These are phyloP conservation scores for Boletus huronensis DNA, from an alignment of 768 basidiomycete species.

Conservation along the genomic window DNA sequence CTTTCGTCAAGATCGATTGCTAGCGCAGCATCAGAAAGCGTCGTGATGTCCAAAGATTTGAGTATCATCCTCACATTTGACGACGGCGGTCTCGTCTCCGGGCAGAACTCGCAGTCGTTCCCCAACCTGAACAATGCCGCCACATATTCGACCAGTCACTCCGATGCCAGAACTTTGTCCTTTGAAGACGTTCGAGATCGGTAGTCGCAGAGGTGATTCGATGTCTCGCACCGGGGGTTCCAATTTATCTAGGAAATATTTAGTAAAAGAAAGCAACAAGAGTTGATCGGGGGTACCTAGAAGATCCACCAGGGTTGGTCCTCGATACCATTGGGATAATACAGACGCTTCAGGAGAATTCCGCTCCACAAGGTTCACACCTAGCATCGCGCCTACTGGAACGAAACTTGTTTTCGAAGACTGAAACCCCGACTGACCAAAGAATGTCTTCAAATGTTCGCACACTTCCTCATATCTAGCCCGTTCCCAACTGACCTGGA, in stretches of 20 bases:
- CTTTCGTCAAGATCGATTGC: constrained; percentile 85
- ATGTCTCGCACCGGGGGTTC: constrained; percentile 82
- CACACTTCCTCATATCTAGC: constrained; percentile 85
- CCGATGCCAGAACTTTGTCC: constrained; percentile 75
- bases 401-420: constrained; percentile 76
- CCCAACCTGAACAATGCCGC: constrained; percentile 89
- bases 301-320: constrained; percentile 78
- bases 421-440: constrained; percentile 84
- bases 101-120: constrained; percentile 84
- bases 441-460: constrained; percentile 68
- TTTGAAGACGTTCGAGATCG: constrained; percentile 94
- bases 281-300: constrained; percentile 53
- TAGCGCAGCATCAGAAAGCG: constrained; percentile 29
- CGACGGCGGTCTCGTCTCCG: constrained; percentile 84
- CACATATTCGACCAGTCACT: constrained; percentile 79
- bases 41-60: neutral
- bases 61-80: constrained; percentile 50
- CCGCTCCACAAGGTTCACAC: constrained; percentile 70
- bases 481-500: constrained; percentile 83
- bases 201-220: constrained; percentile 73
- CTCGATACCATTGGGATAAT: constrained; percentile 76
- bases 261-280: neutral
- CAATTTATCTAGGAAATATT: constrained; percentile 57
- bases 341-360: constrained; percentile 44
- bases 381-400: constrained; percentile 87